Base-by-base conservation (phyloP, 331 rosid species). In the Acacia pycnantha region DNA sequence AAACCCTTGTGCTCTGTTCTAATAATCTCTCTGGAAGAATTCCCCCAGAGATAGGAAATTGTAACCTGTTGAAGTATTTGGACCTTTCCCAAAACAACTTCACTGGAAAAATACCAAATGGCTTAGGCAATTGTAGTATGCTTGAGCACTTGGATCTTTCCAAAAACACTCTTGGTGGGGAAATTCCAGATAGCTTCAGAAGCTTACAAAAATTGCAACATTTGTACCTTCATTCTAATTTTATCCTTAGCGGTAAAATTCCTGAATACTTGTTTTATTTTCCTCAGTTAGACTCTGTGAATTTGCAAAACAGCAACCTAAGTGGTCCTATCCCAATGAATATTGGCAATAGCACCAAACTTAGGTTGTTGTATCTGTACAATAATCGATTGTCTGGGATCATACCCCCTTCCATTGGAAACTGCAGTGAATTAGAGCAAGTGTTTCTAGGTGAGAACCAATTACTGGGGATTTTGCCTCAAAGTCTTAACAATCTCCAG, bases 21-120 rank as follows among this genome's bases (percentile, higher is more conserved):
- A 90, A 90, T 66, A 40, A 18, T 66, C 83, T 92, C 35, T 84
- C 82, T 14, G 94, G 90, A 11, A 35, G 29, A 26, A 78, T 90
- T 54, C 97, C 97, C 5, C 16, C 15, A 6, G 85, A 74, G 77
- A 8, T 68, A 68, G 27, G 48, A 12, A 68, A 68, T 37, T 92
- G 97, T 40, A 84, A 74, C 71, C 43, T 58, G 53, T 87, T 92
- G 22, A 71, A 87, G 74, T 6, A 58, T 24, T 54, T 92, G 62
- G 84, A 83, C n/a, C 76, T 90, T 14, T 83, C 86, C 10, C 3
- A 1, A 2, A 91, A 91, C 85, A 21, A 6, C 3, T 86, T 50
- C 56, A 50, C 56, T 0, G 56, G 56, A 50, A 50, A 50, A 50
- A 50, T 50, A 50, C 56, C 56, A 50, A 50, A 16, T 50, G n/a